Conservation (phyloP, 768 basidiomycete species). For the Suillus americanus region DNA sequence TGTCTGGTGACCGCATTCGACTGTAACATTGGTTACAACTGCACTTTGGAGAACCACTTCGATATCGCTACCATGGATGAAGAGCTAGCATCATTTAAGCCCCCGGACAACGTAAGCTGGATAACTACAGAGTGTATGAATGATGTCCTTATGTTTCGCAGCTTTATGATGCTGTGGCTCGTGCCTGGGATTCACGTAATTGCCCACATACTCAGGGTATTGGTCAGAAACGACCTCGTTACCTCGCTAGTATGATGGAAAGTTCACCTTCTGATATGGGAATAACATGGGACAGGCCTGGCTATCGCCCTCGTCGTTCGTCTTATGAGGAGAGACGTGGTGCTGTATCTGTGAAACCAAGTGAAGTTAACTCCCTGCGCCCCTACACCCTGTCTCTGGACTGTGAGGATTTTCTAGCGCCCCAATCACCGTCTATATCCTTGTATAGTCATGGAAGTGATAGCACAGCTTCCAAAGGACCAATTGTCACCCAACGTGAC, state of each 20-base stretch:
- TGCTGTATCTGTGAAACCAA: slow-evolving; percentile 21
- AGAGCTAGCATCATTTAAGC: slow-evolving; percentile 14
- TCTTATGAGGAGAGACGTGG: slow-evolving; percentile 27
- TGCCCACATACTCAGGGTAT: slow-evolving; percentile 9
- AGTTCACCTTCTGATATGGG: slow-evolving; percentile 26
- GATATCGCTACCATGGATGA: slow-evolving; percentile 19
- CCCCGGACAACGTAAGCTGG: slow-evolving; percentile 17
- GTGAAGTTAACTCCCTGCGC: slow-evolving; percentile 27
- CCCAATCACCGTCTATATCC: slow-evolving; percentile 20
- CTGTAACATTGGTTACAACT: slow-evolving; percentile 21
- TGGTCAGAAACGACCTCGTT: slow-evolving; percentile 20
- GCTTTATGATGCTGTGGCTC: slow-evolving; percentile 32
- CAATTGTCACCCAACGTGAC: not conserved
- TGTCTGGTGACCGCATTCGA: slow-evolving; percentile 11
- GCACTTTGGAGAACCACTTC: slow-evolving; percentile 25
- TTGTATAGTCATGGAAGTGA: slow-evolving; percentile 7
- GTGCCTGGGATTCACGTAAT: slow-evolving; percentile 24
- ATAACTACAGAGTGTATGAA: not conserved
- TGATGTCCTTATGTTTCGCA: slow-evolving; percentile 8
- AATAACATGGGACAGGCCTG: slow-evolving; percentile 20
- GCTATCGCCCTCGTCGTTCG: slow-evolving; percentile 24
- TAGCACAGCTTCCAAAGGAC: slow-evolving; percentile 13
- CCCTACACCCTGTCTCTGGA: slow-evolving; percentile 25
- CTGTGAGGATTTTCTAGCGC: slow-evolving; percentile 15
- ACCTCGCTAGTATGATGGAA: slow-evolving; percentile 10